Evolutionary conservation across 768 basidiomycete species (phyloP).

Genomic region (Auricularia cornea): DNA sequence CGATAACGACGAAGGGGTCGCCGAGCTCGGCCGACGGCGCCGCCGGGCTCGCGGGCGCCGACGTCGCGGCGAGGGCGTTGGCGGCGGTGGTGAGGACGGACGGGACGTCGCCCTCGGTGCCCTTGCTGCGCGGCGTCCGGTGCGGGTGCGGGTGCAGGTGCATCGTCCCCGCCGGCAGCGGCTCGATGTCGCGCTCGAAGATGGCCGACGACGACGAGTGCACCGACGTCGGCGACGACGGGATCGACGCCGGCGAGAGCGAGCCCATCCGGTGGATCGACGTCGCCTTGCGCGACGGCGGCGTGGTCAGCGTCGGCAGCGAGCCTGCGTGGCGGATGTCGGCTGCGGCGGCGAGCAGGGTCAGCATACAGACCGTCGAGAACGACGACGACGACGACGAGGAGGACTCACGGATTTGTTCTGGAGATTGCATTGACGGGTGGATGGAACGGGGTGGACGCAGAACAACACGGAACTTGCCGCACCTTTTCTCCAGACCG

Average conservation of each 20-base stretch:
- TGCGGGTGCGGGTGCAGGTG: constrained; percentile 43
- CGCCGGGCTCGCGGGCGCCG: constrained; percentile 13
- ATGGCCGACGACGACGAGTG: constrained; percentile 84
- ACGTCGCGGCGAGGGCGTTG: constrained; percentile 45
- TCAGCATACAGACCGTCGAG: no score
- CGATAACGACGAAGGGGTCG: constrained; percentile 1
- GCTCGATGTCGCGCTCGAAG: constrained; percentile 85
- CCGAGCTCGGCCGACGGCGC: constrained; percentile 58
- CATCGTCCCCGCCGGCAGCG: constrained; percentile 27
- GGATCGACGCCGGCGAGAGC: constrained; percentile 64
- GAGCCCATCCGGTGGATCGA: constrained; percentile 37
- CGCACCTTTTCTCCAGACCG: no score
- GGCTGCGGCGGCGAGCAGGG: neutral
- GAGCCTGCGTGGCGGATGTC: constrained; percentile 3
- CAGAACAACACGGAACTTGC: no score
- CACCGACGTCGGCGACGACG: constrained; percentile 74
- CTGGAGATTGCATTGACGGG: no score
- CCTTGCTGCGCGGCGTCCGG: constrained; percentile 62
- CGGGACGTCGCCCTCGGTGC: constrained; percentile 72
- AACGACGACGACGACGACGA: no score
- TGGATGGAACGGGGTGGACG: no score
- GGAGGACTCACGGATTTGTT: no score
- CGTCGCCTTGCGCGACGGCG: constrained; percentile 1
- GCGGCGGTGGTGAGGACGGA: constrained; percentile 82
- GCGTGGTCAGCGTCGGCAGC: neutral